These are phyloP conservation scores for Onygenales sp. DNA, from an alignment of 2,329 filamentous ascomycete species.

Conservation along the genomic window DNA sequence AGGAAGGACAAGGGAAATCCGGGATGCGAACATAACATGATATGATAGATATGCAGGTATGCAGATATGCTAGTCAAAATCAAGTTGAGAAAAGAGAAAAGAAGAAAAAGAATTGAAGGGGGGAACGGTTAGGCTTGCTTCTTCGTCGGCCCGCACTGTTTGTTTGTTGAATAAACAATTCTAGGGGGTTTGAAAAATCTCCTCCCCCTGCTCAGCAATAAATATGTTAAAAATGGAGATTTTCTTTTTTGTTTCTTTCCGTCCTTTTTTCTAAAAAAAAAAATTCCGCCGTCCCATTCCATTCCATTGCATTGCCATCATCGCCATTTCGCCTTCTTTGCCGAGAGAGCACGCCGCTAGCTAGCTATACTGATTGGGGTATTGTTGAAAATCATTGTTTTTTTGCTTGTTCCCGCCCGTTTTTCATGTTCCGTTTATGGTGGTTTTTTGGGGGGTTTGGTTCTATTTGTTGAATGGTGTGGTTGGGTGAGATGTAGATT, in stretches of 20 bases:
- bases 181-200: no score
- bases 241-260: not conserved
- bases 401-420: conserved; percentile 1
- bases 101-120: not conserved
- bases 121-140: not conserved
- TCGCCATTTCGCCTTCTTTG: not conserved
- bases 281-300: not conserved
- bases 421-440: no score
- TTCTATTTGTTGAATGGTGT: conserved; percentile 10
- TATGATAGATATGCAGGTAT: not conserved
- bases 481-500: conserved; percentile 16
- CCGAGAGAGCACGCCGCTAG: no score
- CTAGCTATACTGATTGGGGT: not conserved
- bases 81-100: not conserved
- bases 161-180: no score
- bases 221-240: not conserved
- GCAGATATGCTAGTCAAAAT: not conserved
- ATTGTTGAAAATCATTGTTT: conserved; percentile 32
- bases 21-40: not conserved
- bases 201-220: no score
- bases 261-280: not conserved
- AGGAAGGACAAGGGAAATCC: not conserved
- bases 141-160: no score
- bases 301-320: not conserved
- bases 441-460: conserved; percentile 9